Evolutionary conservation across 306 rosid species (phyloP).

Genomic region (Biancaea sappan): DNA sequence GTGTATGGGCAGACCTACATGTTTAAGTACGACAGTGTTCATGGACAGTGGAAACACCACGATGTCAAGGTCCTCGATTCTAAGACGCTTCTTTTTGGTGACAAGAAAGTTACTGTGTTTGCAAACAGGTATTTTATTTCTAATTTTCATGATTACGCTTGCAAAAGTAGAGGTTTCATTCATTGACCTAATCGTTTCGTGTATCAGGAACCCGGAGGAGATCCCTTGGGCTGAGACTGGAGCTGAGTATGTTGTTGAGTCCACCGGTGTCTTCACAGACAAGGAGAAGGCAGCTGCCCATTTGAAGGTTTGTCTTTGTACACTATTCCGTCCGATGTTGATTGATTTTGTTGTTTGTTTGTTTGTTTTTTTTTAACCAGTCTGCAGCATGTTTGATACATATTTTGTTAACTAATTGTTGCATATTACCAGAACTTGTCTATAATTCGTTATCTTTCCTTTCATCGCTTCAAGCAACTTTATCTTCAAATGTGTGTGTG

Average conservation of each 20-base stretch:
- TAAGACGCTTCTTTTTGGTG: slow-evolving; percentile 71
- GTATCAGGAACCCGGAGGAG: slow-evolving; percentile 61
- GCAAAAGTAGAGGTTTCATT: not conserved
- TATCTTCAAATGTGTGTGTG: not conserved
- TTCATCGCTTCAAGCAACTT: not conserved
- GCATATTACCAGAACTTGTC: not conserved
- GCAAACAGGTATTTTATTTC: too few species aligned
- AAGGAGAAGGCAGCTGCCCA: slow-evolving; percentile 67
- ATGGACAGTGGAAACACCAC: slow-evolving; percentile 74
- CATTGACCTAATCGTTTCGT: not conserved
- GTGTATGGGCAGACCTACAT: slow-evolving; percentile 54
- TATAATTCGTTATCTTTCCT: not conserved
- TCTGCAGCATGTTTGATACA: too few species aligned
- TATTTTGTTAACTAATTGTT: not conserved
- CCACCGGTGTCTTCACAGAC: slow-evolving; percentile 64
- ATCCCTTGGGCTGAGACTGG: slow-evolving; percentile 64
- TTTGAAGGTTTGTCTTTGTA: slow-evolving; percentile 52
- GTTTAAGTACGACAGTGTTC: slow-evolving; percentile 83
- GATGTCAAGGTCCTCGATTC: slow-evolving; percentile 58
- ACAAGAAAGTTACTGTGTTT: slow-evolving; percentile 55
- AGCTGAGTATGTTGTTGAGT: slow-evolving; percentile 60
- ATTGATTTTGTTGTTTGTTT: not conserved
- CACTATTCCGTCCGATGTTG: not conserved
- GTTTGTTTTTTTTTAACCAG: not conserved
- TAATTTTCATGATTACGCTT: too few species aligned